Conservation (phyloP, 495 filamentous ascomycete species). For the Penicillium antarcticum region DNA sequence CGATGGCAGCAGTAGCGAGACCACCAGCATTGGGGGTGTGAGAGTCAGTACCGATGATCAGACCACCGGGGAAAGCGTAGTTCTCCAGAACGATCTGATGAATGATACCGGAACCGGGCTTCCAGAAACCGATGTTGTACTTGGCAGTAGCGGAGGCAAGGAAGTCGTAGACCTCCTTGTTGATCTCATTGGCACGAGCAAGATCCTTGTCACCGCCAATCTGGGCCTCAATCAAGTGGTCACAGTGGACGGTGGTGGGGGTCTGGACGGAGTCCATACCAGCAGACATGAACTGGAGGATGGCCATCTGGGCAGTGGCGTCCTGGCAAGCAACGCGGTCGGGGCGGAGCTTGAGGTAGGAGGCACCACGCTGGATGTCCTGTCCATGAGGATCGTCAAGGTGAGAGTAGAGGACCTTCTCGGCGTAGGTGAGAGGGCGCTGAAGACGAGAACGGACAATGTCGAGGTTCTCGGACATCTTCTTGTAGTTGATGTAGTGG, state of each 20-base stretch:
- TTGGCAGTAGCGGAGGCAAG: slow-evolving; percentile 91
- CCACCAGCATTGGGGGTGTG: slow-evolving; percentile 98
- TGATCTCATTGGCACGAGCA: slow-evolving; percentile 83
- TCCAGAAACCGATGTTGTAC: slow-evolving; percentile 99
- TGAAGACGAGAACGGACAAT: slow-evolving; percentile 86
- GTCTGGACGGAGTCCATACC: slow-evolving; percentile 93
- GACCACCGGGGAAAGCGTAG: slow-evolving; percentile 97
- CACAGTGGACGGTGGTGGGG: slow-evolving; percentile 96
- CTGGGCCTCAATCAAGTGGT: slow-evolving; percentile 99
- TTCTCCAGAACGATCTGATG: slow-evolving; percentile 99
- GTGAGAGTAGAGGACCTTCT: slow-evolving; percentile 99
- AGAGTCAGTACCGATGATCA: slow-evolving; percentile 97
- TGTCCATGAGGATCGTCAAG: slow-evolving; percentile 95
- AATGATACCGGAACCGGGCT: slow-evolving; percentile 97
- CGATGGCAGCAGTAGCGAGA: slow-evolving; percentile 92
- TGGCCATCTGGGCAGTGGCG: slow-evolving; percentile 99
- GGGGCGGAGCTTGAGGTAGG: slow-evolving; percentile 92
- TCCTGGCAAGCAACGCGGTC: slow-evolving; percentile 99
- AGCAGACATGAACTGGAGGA: slow-evolving; percentile 99
- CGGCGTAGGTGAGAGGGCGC: slow-evolving; percentile 88
- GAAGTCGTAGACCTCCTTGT: slow-evolving; percentile 99
- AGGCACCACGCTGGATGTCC: slow-evolving; percentile 91
- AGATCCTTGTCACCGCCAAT: slow-evolving; percentile 93
- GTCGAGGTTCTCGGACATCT: slow-evolving; percentile 96
- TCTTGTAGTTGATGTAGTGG: slow-evolving; percentile 81